Base-by-base conservation (phyloP, 2,329 filamentous ascomycete genomes). In the Xylariaceae sp. region DNA sequence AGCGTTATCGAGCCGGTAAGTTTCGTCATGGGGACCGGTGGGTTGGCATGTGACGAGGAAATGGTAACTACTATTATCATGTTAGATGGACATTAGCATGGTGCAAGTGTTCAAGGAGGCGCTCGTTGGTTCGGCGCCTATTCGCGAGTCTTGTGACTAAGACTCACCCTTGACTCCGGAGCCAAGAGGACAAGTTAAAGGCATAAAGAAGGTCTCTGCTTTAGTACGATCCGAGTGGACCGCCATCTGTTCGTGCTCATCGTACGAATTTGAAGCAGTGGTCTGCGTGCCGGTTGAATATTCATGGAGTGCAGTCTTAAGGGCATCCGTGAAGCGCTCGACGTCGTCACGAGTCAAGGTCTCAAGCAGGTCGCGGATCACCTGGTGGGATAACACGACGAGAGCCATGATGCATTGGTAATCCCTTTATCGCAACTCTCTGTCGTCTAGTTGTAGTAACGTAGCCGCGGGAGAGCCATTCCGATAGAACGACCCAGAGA, bases 201-300 rank as follows among this genome's bases (percentile, higher is more conserved):
- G 87, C 84, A 90, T 89, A 67, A 89, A 90, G 27, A 90, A 72
- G 2, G 85, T 88, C 19, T 81, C 85, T 32, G 77, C 74, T 41
- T 76, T 76, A 12, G 77, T 79, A 0, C 67, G 68, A 1, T 71
- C 66, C 30, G 78, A 79, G 41, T 76, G 67, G 6, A 82, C 73
- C 0, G 75, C 70, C 7, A 75, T 75, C 34, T 80, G 74, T 53
- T 76, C 73, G 4, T 82, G 83, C 62, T 85, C 81, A 60, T 84
- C 76, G 53, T 79, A 75, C 3, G 77, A 64, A 37, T 71, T 73
- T 39, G 70, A 69, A 35, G 73, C 68, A 30, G 72, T 67, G 12
- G 69, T 66, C 53, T 79, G 75, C 0, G 76, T 75, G 47, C 77
- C 77, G 1, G 78, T 83, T 3, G 83, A 85, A 68, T 84, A 85